Evolutionary conservation across 768 basidiomycete species (phyloP), one percentile per base, ranked within the genome.

Genomic region (Phlebiopsis gigantea): DNA sequence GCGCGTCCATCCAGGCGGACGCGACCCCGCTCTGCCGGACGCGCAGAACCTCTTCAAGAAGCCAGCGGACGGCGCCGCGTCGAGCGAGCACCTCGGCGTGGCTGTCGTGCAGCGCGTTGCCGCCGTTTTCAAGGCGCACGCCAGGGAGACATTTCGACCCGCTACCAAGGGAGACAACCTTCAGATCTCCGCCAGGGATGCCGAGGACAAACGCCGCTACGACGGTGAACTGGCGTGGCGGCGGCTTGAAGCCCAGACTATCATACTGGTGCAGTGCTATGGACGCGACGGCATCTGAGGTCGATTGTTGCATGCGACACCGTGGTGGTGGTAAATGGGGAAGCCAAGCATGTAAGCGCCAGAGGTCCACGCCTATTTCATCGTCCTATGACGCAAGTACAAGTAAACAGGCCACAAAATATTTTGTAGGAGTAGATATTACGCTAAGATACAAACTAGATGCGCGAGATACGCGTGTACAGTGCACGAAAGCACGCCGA

Each of bases 1-100:
- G 62, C 41, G 61, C 61, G 21, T 57, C 59, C n/a, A 86, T 73
- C 86, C 83, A 87, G 9, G 61, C 61, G 1, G 87, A 86, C 2
- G 62, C 58, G 31, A 69, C 52, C 19, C 15, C 62, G 42, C 45
- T 45, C n/a, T 41, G 30, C 55, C 64, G 59, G 58, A 59, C 50
- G 30, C 81, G 77, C 8, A 64, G 59, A 15, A 87, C 75, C 69
- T 97, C 90, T 56, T 87, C 82, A 29, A 93, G 68, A 46, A 93
- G 73, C 92, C 93, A 98, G 24, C 85, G 78, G 43, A 87, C 67
- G 0, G 87, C 83, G 8, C 86, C 85, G 28, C 95, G 78, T 19
- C 92, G 80, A 1, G 93, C 93, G n/a, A 97, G 76, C 21, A 95
- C 81, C 70, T 98, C 95, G 9, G 95, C 95, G 68, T 98, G 95